Evolutionary conservation across 1,139 yeast genomes (phyloP).

Genomic region (Geotrichum klebahnii): DNA sequence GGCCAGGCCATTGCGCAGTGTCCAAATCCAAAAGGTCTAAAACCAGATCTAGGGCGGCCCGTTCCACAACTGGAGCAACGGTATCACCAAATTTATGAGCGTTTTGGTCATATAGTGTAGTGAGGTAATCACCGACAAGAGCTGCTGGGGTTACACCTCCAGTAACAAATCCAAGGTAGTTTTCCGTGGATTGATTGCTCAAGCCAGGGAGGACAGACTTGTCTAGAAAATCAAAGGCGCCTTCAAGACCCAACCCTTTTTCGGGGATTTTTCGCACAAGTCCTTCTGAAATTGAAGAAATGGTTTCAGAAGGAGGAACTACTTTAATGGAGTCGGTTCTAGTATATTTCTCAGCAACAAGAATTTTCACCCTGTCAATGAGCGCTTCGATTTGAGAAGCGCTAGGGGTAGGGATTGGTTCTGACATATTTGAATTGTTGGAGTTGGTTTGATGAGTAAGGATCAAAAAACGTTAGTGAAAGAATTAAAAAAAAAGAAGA

Average conservation of each 20-base stretch:
- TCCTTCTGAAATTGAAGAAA: background rate
- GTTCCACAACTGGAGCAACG: conserved; percentile 29
- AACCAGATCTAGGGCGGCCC: conserved; percentile 27
- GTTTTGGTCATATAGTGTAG: conserved; percentile 29
- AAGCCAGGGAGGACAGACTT: conserved; percentile 27
- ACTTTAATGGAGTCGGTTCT: background rate
- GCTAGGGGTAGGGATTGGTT: conserved; percentile 14
- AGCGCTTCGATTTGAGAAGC: conserved; percentile 7
- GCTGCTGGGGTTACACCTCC: conserved; percentile 36
- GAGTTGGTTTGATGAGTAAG: too few species aligned
- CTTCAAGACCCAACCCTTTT: conserved; percentile 26
- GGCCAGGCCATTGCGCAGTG: conserved; percentile 25
- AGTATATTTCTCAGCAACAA: conserved; percentile 10
- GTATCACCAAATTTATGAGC: conserved; percentile 27
- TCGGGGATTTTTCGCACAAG: conserved; percentile 10
- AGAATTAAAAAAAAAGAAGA: background rate
- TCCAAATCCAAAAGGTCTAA: conserved; percentile 28
- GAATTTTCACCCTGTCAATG: conserved; percentile 9
- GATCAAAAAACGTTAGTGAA: too few species aligned
- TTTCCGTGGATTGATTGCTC: conserved; percentile 27
- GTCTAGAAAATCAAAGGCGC: conserved; percentile 22
- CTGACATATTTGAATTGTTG: conserved; percentile 4
- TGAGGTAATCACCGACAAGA: conserved; percentile 30
- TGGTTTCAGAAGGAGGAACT: conserved; percentile 1
- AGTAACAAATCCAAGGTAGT: conserved; percentile 33